Evolutionary conservation across 257 asterid species (phyloP), one percentile per base, ranked within the genome.

Genomic region (Solanum chilense): DNA sequence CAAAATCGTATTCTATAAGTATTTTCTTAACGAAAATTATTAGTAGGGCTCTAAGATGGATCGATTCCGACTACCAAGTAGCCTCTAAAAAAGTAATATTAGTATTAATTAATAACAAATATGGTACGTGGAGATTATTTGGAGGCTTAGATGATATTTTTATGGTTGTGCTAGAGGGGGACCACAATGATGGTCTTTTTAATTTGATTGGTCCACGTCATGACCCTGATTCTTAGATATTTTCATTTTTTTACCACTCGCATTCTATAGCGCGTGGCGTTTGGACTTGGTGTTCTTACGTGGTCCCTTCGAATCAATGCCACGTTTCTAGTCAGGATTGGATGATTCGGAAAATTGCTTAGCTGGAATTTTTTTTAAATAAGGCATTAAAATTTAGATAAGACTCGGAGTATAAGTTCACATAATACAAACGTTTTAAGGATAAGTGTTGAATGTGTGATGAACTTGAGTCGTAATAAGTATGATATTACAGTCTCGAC

Each of bases 71-170:
- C 27, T 37, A 4, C 13, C 14, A 8, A 39, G 52, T 37, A 11
- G 14, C 25, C 25, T 20, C 21, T 58, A 58, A 21, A 37, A 37
- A 37, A 39, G 2, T 20, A 6, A 3, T 74, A 21, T 37, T 21
- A 39, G 14, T 13, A n/a, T 76, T 42, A 52, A 85, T 35, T 89
- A 66, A 84, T 27, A 56, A 82, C 33, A 71, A 86, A 86, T 82
- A 86, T 86, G 88, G 86, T 73, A 87, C 89, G 90, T 87, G 90
- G 91, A 87, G 91, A 85, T 7, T 37, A 71, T 68, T 42, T 68
- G n/a, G 78, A 87, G 42, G 84, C 49, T 56, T n/a, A 69, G 45
- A 71, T 42, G 86, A 91, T 89, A 88, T 90, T 89, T 86, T 14
- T 66, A 81, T 85, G 71, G 86, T 86, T 20, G 66, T 78, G 62